Evolutionary conservation across 2,329 filamentous ascomycete genomes (phyloP).

Genomic region (Cladosporium sp.): DNA sequence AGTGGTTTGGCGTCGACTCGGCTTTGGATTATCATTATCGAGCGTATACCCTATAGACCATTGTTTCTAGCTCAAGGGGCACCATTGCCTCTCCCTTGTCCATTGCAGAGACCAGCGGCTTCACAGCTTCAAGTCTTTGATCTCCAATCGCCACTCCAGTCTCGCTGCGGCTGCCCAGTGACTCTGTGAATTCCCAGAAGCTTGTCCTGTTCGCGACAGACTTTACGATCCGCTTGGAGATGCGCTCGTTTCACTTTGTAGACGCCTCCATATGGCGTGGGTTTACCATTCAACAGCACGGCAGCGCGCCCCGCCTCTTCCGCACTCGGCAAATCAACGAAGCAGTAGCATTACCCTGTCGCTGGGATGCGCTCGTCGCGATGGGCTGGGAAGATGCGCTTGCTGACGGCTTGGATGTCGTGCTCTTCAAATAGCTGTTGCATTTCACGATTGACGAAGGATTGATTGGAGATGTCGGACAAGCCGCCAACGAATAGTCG

Average conservation of each 20-base stretch:
- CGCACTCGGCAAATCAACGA: slow-evolving; percentile 24
- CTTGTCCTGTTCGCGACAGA: not conserved
- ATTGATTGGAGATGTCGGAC: slow-evolving; percentile 38
- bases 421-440: slow-evolving; percentile 40
- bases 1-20: too few relatives aligned
- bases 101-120: not conserved
- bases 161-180: not conserved
- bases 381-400: slow-evolving; percentile 30
- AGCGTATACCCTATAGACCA: not conserved
- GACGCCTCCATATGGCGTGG: slow-evolving; percentile 15
- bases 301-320: slow-evolving; percentile 23
- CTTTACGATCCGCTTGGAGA: not conserved
- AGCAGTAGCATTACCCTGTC: slow-evolving; percentile 24
- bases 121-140: not conserved
- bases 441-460: slow-evolving; percentile 37
- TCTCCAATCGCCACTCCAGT: not conserved
- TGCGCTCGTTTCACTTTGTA: slow-evolving; percentile 18
- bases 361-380: slow-evolving; percentile 11
- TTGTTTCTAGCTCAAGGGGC: too few relatives aligned
- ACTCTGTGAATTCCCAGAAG: not conserved
- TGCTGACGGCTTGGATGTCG: slow-evolving; percentile 43
- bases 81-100: too few relatives aligned
- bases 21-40: not conserved
- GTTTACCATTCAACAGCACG: slow-evolving; percentile 21
- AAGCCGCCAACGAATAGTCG: slow-evolving; percentile 45